Conservation (phyloP, 1,139 yeast genomes). For the Diutina ranongensis region DNA sequence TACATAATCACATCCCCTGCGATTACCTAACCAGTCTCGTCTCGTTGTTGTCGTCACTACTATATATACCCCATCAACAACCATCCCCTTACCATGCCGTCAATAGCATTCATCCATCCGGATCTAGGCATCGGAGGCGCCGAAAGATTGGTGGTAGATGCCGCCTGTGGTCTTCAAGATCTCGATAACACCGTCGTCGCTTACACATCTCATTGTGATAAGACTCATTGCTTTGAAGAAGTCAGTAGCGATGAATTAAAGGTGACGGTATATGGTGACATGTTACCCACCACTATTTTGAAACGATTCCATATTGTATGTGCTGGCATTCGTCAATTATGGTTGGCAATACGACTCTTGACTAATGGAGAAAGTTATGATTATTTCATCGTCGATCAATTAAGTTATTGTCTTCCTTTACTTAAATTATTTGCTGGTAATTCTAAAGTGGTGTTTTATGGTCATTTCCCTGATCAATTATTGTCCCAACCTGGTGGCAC, state of each 20-base stretch:
- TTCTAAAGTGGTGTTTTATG: conserved; percentile 58
- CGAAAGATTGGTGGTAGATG: conserved; percentile 88
- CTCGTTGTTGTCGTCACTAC: no score
- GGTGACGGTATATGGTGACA: conserved; percentile 73
- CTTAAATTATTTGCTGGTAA: conserved; percentile 40
- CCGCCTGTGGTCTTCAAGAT: conserved; percentile 77
- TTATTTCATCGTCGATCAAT: conserved; percentile 75
- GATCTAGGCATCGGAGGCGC: conserved; percentile 97
- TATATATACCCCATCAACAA: no score
- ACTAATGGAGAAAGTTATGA: conserved; percentile 47
- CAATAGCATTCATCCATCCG: conserved; percentile 84
- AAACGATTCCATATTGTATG: conserved; percentile 70
- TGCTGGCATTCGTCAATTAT: conserved; percentile 76
- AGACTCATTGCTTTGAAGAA: conserved; percentile 82
- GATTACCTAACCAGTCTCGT: no score
- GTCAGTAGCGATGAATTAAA: conserved; percentile 43
- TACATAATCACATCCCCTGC: no score
- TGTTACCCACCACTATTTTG: conserved; percentile 56
- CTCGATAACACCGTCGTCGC: conserved; percentile 49
- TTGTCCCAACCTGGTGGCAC: conserved; percentile 49
- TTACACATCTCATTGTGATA: conserved; percentile 86
- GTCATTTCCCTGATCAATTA: conserved; percentile 92
- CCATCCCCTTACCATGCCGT: no score
- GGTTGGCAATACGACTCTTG: conserved; percentile 41
- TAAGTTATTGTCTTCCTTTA: conserved; percentile 76